Conservation (phyloP, 2,329 filamentous ascomycete species). For the Neonectria punicea region DNA sequence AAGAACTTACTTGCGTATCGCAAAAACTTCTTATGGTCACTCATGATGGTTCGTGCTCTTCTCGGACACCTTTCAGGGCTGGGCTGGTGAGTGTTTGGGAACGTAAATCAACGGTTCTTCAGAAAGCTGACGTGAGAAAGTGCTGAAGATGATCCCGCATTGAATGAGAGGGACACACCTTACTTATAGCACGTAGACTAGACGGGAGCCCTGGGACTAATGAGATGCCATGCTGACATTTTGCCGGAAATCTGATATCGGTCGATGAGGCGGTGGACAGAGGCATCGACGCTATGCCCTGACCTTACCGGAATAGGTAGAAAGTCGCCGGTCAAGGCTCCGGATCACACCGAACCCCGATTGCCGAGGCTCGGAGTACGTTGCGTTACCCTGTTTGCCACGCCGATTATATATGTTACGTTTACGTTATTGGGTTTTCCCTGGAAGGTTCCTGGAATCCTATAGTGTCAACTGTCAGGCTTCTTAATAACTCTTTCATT, state of each 20-base stretch:
- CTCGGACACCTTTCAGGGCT: not conserved
- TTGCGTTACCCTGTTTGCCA: too few relatives aligned
- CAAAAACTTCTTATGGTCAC: conserved; percentile 23
- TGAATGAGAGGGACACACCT: too few relatives aligned
- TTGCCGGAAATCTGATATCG: not conserved
- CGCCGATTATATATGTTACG: too few relatives aligned
- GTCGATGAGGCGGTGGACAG: not conserved
- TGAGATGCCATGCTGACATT: not conserved
- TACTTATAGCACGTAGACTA: not conserved
- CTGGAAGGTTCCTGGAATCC: too few relatives aligned
- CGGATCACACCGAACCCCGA: not conserved
- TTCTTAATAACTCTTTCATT: too few relatives aligned
- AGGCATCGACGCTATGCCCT: not conserved
- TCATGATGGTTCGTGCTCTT: conserved; percentile 10
- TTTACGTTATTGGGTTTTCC: too few relatives aligned
- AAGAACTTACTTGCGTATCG: conserved; percentile 30
- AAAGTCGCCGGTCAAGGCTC: not conserved
- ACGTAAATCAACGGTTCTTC: not conserved
- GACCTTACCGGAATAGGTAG: not conserved
- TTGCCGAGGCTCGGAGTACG: too few relatives aligned
- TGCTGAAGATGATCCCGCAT: too few relatives aligned
- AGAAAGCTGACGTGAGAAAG: not conserved
- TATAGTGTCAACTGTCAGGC: too few relatives aligned
- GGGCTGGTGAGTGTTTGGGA: not conserved
- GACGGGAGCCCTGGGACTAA: not conserved